phyloP scores from a whole-genome alignment of 2,329 filamentous ascomycete species.

The Ophiostoma pallidulum region DNA sequence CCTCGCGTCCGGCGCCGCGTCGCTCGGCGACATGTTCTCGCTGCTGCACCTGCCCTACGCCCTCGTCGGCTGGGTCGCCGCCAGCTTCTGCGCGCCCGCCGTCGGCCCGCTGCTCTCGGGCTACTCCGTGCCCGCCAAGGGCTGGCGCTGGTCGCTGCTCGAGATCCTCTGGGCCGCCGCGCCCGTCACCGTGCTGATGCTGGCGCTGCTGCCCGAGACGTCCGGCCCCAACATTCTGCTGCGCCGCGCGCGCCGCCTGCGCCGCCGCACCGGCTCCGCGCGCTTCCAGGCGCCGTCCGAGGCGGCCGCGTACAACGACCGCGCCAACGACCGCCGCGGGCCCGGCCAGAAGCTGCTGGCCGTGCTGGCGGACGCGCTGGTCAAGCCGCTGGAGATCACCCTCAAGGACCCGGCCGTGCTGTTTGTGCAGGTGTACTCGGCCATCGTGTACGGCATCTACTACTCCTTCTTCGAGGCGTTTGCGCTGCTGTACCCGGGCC shows the following conservation, averaged over 20 bases:
- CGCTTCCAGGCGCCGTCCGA: conserved; percentile 53
- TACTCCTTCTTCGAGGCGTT: conserved; percentile 59
- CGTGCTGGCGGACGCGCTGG: conserved; percentile 45
- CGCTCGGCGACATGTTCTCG: conserved; percentile 54
- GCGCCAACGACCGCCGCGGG: background rate
- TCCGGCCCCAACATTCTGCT: conserved; percentile 40
- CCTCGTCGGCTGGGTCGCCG: conserved; percentile 66
- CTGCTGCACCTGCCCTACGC: conserved; percentile 56
- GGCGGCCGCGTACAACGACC: conserved; percentile 30
- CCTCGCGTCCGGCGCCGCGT: conserved; percentile 52
- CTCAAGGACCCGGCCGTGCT: conserved; percentile 52
- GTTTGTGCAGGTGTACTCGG: conserved; percentile 53
- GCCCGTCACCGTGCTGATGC: conserved; percentile 34
- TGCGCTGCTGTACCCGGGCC: conserved; percentile 50
- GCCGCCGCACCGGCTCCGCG: conserved; percentile 43
- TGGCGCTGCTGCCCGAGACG: conserved; percentile 28
- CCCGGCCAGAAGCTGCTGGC: conserved; percentile 35
- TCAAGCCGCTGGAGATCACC: conserved; percentile 45
- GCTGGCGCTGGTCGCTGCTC: conserved; percentile 29
- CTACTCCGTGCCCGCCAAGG: conserved; percentile 23
- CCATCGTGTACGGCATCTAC: conserved; percentile 53
- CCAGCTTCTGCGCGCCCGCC: conserved; percentile 38
- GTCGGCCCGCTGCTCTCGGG: conserved; percentile 41
- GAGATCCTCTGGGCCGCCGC: conserved; percentile 21
- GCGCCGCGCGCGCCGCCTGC: conserved; percentile 44